Conservation (phyloP, 192 early-diverging fungal species). For the Podila horticola region DNA sequence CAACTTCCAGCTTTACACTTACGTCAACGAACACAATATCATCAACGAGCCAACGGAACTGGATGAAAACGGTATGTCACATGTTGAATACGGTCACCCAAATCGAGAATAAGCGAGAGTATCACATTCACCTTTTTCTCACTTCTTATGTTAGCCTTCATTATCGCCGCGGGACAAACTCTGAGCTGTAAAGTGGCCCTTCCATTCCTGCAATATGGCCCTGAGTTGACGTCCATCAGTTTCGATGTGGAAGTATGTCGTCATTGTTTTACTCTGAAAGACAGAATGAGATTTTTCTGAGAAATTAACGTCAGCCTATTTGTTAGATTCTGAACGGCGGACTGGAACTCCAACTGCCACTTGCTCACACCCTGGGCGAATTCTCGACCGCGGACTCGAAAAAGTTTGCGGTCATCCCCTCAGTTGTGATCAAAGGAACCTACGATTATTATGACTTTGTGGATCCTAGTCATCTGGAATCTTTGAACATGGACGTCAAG, state of each 20-base stretch:
- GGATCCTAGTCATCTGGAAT: conserved; percentile 61
- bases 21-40: conserved; percentile 82
- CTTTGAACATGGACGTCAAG: conserved; percentile 59
- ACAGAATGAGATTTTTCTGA: background rate
- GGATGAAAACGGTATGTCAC: conserved; percentile 75
- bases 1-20: conserved; percentile 67
- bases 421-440: conserved; percentile 56
- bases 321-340: conserved; percentile 57
- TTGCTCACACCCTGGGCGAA: conserved; percentile 72
- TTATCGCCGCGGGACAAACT: conserved; percentile 53
- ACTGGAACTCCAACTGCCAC: conserved; percentile 63
- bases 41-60: conserved; percentile 75
- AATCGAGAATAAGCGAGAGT: conserved; percentile 19
- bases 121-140: background rate
- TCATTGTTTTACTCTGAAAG: no score
- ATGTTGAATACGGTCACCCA: background rate
- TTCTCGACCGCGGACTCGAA: conserved; percentile 63
- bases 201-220: conserved; percentile 68
- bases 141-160: conserved; percentile 35
- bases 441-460: conserved; percentile 65
- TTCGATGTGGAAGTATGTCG: conserved; percentile 63
- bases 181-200: conserved; percentile 56
- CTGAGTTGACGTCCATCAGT: conserved; percentile 59
- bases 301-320: background rate
- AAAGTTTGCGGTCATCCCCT: conserved; percentile 56